Evolutionary conservation across 2,329 filamentous ascomycete genomes (phyloP).

Genomic region (Penicillium brasilianum): DNA sequence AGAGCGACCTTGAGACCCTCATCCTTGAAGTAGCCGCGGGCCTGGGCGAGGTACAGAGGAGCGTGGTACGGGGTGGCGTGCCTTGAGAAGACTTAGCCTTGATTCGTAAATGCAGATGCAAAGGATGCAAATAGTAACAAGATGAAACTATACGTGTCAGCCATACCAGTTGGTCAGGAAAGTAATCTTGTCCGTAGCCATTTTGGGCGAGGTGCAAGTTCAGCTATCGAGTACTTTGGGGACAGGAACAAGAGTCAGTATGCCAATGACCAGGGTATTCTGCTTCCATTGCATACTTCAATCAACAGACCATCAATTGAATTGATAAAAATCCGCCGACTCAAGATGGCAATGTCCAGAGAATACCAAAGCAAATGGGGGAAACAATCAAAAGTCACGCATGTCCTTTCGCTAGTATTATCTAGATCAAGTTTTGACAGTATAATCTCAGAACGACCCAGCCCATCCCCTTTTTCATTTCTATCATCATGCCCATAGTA

Average conservation of each 20-base stretch:
- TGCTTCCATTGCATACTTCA: conserved; percentile 13
- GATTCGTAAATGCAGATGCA: conserved; percentile 4
- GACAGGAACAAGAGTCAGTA: conserved; percentile 37
- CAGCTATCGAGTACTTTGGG: conserved; percentile 34
- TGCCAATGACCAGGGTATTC: conserved; percentile 28
- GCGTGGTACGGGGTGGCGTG: conserved; percentile 82
- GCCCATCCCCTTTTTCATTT: conserved; percentile 29
- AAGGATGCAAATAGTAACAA: conserved; percentile 6
- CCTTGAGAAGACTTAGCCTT: conserved; percentile 56
- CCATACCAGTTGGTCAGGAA: conserved; percentile 82
- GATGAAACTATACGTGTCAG: conserved; percentile 24
- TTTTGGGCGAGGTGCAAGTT: conserved; percentile 53
- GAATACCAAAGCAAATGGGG: conserved; percentile 36
- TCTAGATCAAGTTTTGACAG: conserved; percentile 84
- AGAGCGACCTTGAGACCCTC: conserved; percentile 79
- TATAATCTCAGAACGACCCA: conserved; percentile 71
- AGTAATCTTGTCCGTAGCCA: conserved; percentile 84
- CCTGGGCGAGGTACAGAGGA: conserved; percentile 76
- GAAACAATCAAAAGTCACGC: conserved; percentile 65
- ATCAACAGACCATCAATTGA: not conserved
- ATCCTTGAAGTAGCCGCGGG: conserved; percentile 74
- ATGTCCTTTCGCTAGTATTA: conserved; percentile 89
- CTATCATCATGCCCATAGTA: conserved; percentile 20
- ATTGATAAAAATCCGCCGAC: not conserved
- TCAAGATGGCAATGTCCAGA: conserved; percentile 15